Conservation (phyloP, 352 stramenopile genomes). For the Globisporangium perplexum region DNA sequence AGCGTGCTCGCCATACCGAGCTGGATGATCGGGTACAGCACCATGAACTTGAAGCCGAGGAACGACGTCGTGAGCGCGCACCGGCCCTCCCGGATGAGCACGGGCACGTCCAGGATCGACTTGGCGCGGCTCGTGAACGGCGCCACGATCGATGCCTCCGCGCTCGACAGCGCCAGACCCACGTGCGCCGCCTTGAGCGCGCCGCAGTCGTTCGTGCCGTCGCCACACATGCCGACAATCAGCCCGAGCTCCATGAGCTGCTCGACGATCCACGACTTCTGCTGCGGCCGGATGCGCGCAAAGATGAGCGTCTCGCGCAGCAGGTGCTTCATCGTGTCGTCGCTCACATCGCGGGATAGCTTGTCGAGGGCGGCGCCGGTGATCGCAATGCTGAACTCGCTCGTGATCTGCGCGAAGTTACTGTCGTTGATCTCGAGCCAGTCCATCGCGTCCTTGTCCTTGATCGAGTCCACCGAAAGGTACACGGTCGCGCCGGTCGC, state of each 20-base stretch:
- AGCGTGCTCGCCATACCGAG: constrained; percentile 36
- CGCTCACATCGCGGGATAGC: constrained; percentile 18
- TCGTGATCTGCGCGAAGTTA: constrained; percentile 20
- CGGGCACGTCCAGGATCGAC: constrained; percentile 57
- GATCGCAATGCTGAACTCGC: constrained; percentile 35
- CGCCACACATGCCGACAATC: constrained; percentile 88
- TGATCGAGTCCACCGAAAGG: constrained; percentile 28
- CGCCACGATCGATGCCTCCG: constrained; percentile 80
- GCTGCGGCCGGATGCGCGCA: constrained; percentile 42
- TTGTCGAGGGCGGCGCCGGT: constrained; percentile 43
- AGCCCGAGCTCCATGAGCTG: constrained; percentile 35
- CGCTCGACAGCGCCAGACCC: constrained; percentile 75
- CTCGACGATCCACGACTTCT: constrained; percentile 58
- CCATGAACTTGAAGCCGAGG: constrained; percentile 51
- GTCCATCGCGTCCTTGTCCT: constrained; percentile 16
- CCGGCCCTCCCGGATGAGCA: constrained; percentile 78
- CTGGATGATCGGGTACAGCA: constrained; percentile 60
- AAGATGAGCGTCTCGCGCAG: constrained; percentile 45
- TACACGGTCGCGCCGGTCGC: constrained; percentile 15
- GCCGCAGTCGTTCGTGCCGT: constrained; percentile 94
- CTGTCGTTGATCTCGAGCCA: constrained; percentile 27
- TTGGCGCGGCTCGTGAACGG: constrained; percentile 88
- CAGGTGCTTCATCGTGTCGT: constrained; percentile 32
- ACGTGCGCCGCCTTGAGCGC: constrained; percentile 85
- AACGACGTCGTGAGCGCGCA: constrained; percentile 68